phyloP scores from a whole-genome alignment of 2,329 filamentous ascomycete genomes.

The Leptographium wingfieldii region DNA sequence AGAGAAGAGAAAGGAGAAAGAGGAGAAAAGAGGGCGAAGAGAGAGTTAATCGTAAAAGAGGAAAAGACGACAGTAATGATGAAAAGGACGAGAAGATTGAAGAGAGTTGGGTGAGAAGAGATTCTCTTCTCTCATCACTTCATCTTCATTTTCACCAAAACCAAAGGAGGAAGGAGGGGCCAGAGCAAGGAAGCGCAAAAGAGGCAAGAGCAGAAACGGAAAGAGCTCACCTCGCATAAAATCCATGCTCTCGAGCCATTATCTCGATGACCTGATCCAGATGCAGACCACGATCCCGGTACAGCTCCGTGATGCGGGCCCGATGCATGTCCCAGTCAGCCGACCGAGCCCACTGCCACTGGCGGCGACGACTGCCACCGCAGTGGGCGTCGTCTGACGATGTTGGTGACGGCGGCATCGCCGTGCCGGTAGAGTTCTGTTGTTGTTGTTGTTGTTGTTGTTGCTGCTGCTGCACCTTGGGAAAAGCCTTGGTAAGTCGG shows the following conservation, averaged over 20 bases:
- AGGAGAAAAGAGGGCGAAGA: background rate
- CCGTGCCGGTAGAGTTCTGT: too few relatives aligned
- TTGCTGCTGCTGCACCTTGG: too few relatives aligned
- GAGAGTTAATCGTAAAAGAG: too few relatives aligned
- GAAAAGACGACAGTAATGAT: too few relatives aligned
- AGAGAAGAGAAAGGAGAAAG: background rate
- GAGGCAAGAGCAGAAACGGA: background rate
- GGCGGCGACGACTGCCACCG: background rate
- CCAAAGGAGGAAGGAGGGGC: background rate
- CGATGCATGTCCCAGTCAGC: constrained; percentile 18
- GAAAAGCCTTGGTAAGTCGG: too few relatives aligned
- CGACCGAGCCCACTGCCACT: constrained; percentile 8
- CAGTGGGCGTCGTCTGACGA: constrained; percentile 2
- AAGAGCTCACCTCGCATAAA: constrained; percentile 15
- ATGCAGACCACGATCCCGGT: constrained; percentile 15
- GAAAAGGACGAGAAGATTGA: too few relatives aligned
- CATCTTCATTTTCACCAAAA: too few relatives aligned
- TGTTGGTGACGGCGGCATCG: constrained; percentile 1
- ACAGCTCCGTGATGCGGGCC: constrained; percentile 17
- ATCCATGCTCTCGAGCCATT: constrained; percentile 15
- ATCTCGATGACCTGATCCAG: constrained; percentile 17
- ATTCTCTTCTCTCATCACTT: too few relatives aligned
- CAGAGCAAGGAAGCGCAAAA: background rate
- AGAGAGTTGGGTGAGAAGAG: too few relatives aligned
- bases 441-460: too few relatives aligned